Conservation (phyloP, 441 rosid genomes). For the Populus hybrid region DNA sequence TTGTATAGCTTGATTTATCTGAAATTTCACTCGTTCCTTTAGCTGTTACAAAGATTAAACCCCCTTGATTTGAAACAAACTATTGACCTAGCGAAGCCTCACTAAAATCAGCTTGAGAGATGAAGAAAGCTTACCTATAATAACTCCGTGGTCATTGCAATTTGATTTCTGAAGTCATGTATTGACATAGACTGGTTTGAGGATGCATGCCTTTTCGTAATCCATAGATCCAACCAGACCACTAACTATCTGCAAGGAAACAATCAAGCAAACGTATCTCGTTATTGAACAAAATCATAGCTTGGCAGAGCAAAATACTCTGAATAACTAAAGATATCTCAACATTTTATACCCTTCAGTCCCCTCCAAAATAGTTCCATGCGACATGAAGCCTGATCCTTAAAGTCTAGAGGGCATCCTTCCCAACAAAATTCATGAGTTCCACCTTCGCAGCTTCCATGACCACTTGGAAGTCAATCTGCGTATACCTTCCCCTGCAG, state of each 20-base stretch:
- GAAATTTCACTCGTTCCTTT: no score
- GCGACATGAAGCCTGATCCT: background rate
- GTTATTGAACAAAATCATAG: background rate
- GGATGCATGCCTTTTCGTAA: background rate
- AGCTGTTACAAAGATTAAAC: no score
- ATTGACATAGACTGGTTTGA: background rate
- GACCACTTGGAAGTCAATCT: slow-evolving; percentile 58
- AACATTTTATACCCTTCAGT: background rate
- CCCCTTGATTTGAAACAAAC: no score
- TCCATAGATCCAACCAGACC: background rate
- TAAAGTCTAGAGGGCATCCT: slow-evolving; percentile 23
- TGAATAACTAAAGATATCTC: background rate
- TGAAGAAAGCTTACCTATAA: background rate
- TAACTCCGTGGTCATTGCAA: background rate
- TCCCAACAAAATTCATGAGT: slow-evolving; percentile 58
- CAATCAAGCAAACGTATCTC: background rate
- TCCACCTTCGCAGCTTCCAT: slow-evolving; percentile 88
- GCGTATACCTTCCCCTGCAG: slow-evolving; percentile 80
- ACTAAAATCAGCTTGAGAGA: background rate
- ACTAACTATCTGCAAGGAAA: background rate
- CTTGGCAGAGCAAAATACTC: background rate
- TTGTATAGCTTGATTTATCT: no score
- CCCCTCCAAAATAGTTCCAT: background rate
- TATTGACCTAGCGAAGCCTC: no score
- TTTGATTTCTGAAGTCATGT: background rate